Percentiles rank a stretch among this genome's conserved stretches.
These are phyloP conservation scores for Hygrophorus pudorinus DNA, from an alignment of 768 basidiomycete genomes.

Conservation along the genomic window DNA sequence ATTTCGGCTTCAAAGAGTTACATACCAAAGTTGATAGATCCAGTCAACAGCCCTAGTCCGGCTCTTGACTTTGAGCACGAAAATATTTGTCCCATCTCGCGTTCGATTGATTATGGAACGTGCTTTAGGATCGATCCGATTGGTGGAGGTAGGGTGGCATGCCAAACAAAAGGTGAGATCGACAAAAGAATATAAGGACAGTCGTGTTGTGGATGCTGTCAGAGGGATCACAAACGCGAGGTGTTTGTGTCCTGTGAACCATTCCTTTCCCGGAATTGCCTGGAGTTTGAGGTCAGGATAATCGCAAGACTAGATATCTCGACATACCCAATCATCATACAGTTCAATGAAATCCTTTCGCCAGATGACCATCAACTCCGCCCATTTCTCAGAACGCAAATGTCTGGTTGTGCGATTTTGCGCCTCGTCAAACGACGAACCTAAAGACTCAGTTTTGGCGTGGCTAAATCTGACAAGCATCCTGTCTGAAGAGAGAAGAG, in stretches of 20 bases:
- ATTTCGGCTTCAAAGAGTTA: not conserved
- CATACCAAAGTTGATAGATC: slow-evolving; percentile 81
- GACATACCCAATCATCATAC: slow-evolving; percentile 72
- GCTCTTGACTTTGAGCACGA: slow-evolving; percentile 75
- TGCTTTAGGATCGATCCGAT: slow-evolving; percentile 26
- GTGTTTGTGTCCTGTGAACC: slow-evolving; percentile 60
- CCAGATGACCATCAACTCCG: slow-evolving; percentile 84
- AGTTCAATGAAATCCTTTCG: slow-evolving; percentile 68
- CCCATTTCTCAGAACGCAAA: slow-evolving; percentile 56
- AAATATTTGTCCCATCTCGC: slow-evolving; percentile 71
- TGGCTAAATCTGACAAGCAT: slow-evolving; percentile 79
- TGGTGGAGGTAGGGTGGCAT: slow-evolving; percentile 46
- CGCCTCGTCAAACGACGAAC: slow-evolving; percentile 51
- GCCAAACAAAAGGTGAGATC: slow-evolving; percentile 77
- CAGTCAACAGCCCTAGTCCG: slow-evolving; percentile 78
- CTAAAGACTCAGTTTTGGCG: slow-evolving; percentile 41
- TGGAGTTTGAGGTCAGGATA: slow-evolving; percentile 14
- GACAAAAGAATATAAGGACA: slow-evolving; percentile 83
- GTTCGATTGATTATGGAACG: slow-evolving; percentile 39
- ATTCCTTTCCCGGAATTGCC: slow-evolving; percentile 59
- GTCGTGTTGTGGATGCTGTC: slow-evolving; percentile 42
- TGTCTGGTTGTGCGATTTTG: slow-evolving; percentile 55
- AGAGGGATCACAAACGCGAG: slow-evolving; percentile 76
- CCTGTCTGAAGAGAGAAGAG: slow-evolving; percentile 47
- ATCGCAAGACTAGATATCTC: not conserved